Evolutionary conservation across 1,139 yeast genomes (phyloP).

Genomic region (Protomyces arabidopsidicola): DNA sequence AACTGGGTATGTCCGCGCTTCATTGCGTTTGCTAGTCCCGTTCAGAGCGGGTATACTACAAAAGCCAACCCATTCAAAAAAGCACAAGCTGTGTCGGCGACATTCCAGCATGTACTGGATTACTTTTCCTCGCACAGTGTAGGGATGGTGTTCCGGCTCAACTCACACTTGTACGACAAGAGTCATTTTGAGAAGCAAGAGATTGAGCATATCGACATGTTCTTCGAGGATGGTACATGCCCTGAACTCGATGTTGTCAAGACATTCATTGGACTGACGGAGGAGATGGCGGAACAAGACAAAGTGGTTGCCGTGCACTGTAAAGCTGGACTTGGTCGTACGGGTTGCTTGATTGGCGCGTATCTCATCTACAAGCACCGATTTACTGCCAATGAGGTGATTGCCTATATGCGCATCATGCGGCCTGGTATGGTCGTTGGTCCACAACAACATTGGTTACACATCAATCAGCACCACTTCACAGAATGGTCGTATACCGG

Average conservation of each 20-base stretch:
- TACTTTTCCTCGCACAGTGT: conserved; percentile 71
- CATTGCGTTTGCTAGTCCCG: conserved; percentile 98
- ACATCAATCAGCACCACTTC: conserved; percentile 90
- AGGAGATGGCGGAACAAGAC: conserved; percentile 49
- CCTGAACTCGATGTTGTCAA: conserved; percentile 91
- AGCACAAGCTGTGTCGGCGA: conserved; percentile 47
- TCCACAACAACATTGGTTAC: conserved; percentile 98
- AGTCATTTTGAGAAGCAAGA: conserved; percentile 75
- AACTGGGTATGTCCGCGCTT: conserved; percentile 88
- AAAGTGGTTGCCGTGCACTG: conserved; percentile 81
- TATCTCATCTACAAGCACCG: conserved; percentile 93
- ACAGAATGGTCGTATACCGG: conserved; percentile 69
- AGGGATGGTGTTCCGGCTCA: conserved; percentile 81
- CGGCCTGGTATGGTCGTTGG: conserved; percentile 99
- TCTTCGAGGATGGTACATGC: conserved; percentile 96
- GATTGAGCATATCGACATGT: conserved; percentile 87
- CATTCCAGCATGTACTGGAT: conserved; percentile 73
- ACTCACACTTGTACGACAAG: conserved; percentile 83
- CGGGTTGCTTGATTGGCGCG: conserved; percentile 96
- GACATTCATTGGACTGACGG: conserved; percentile 91
- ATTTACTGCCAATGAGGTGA: conserved; percentile 93
- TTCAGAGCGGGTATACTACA: conserved; percentile 46
- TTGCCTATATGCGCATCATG: conserved; percentile 90
- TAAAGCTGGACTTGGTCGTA: conserved; percentile 95
- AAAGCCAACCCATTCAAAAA: conserved; percentile 33